Evolutionary conservation across 2,329 filamentous ascomycete species (phyloP), one percentile per base, ranked within the genome.

Genomic region (Ceratocystiopsis sp.): DNA sequence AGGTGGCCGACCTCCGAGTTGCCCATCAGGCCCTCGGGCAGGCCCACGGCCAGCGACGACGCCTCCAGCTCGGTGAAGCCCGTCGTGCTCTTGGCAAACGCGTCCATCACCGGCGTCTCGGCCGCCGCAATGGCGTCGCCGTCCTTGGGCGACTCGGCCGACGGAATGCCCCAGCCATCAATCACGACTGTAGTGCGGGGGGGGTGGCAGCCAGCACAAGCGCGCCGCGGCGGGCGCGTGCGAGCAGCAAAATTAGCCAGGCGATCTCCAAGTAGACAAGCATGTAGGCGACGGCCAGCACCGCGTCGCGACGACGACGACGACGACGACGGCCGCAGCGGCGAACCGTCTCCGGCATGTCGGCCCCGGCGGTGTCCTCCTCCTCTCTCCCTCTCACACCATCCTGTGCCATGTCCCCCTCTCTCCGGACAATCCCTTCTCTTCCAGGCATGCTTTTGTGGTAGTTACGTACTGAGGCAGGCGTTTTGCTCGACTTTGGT

Each of bases 1-100:
- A 98, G 66, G 65, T 98, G 91, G 49, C 91, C 91, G 61, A 98
- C 91, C 65, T 98, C 91, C 54, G 84, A 93, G 71, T 98, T 98
- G 52, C 91, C 91, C 91, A 98, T 98, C 52, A 98, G 71, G 46
- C 91, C 91, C 60, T 98, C 87, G 17, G 91, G 91, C 42, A 98
- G 75, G 52, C 91, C 91, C 51, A 98, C 91, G 38, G 91, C 91
- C 47, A 94, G 75, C 37, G 91, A 96, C 3, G 91, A 96, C 46
- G 91, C 91, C 55, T 98, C 91, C 49, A 98, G 80, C 66, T 93
- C 79, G 50, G 84, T 85, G 67, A 80, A 98, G 48, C 87, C 87
- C 55, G 89, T 79, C 32, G 79, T 68, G 50, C 79, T 81, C 62
- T 81, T 78, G 57, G 80, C 83, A 61, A 98, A 87, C 48, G 75